Evolutionary conservation across 371 early-diverging fungal genomes (phyloP).

Genomic region (Coemansia sp.): DNA sequence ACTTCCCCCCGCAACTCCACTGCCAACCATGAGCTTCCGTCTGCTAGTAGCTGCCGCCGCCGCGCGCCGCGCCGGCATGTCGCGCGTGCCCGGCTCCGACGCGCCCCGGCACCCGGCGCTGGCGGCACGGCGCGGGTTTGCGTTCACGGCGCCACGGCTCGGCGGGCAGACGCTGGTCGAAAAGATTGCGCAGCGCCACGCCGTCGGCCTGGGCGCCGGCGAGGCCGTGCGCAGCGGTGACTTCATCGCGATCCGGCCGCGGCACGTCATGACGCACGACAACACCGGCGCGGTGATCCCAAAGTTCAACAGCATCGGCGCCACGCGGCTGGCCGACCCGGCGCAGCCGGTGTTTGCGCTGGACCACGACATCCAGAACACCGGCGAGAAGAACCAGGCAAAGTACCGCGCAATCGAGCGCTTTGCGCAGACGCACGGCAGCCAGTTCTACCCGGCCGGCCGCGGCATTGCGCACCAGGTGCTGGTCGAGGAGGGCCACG

Average conservation of each 20-base stretch:
- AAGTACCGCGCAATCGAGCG: slow-evolving; percentile 83
- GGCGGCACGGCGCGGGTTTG: slow-evolving; percentile 21
- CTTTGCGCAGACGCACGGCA: slow-evolving; percentile 80
- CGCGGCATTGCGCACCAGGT: slow-evolving; percentile 97
- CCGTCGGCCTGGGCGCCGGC: slow-evolving; percentile 67
- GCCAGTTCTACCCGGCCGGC: slow-evolving; percentile 93
- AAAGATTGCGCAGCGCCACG: slow-evolving; percentile 88
- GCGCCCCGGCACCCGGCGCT: slow-evolving; percentile 17
- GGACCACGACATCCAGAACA: slow-evolving; percentile 97
- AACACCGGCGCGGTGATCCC: slow-evolving; percentile 91
- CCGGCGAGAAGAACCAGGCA: slow-evolving; percentile 65
- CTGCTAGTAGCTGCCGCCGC: slow-evolving; percentile 49
- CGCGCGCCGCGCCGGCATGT: slow-evolving; percentile 22
- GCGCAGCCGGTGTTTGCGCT: slow-evolving; percentile 91
- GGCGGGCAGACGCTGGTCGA: slow-evolving; percentile 80
- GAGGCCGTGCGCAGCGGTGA: slow-evolving; percentile 80
- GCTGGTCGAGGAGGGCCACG: slow-evolving; percentile 95
- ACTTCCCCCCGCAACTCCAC: too few relatives aligned
- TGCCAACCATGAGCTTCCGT: slow-evolving; percentile 37
- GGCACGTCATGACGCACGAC: slow-evolving; percentile 93
- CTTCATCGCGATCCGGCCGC: slow-evolving; percentile 88
- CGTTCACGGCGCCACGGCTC: slow-evolving; percentile 20
- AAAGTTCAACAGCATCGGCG: slow-evolving; percentile 89
- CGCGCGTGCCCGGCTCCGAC: neutral
- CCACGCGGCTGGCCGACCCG: slow-evolving; percentile 72